Base-by-base conservation (phyloP, 2,329 filamentous ascomycete genomes). In the Ceratocystis alfenasii region DNA sequence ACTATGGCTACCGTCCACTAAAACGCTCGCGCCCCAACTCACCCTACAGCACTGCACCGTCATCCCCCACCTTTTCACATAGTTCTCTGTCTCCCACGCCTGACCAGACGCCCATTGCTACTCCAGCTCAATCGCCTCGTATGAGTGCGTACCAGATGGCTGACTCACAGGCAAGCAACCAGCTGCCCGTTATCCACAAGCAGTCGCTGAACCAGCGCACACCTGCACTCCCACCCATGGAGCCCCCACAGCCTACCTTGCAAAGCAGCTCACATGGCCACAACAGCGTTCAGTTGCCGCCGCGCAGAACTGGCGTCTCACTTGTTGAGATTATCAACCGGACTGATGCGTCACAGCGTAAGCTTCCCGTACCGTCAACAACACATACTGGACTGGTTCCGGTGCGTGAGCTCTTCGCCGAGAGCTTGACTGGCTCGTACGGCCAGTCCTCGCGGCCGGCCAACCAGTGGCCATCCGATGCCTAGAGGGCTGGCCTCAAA, bases 61-160 rank as follows among this genome's bases (percentile, higher is more conserved):
- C 93, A 30, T 97, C 93, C 41, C 93, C 93, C 30, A 96, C 92
- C 2, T 96, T 96, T 75, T 96, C 93, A 1, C 91, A 96, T 77
- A 91, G 96, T 76, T 96, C 93, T 10, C 83, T 93, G 60, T 97
- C 93, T 8, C 94, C 93, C 3, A 99, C 93, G 1, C 94, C 93
- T 10, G 93, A 97, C 73, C 92, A 96, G 79, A 97, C 94, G n/a
- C 93, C 93, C n/a, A 85, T 97, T 66, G 93, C 92, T 33, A 99
- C 93, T 4, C 93, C 93, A 3, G 93, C 92, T 55, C 94, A 97
- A 76, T 96, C 92, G 20, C 94, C 94, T 63, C 89, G 94, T 55
- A 81, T 99, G 70, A 84, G 92, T 68, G 90, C 93, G 2, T 87
- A 89, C 72, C 83, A 46, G 55, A 50, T 62, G 20, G 20, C 62